phyloP scores from a whole-genome alignment of 1,139 yeast genomes.

The Hemisphaericaspora xylofermentans region DNA sequence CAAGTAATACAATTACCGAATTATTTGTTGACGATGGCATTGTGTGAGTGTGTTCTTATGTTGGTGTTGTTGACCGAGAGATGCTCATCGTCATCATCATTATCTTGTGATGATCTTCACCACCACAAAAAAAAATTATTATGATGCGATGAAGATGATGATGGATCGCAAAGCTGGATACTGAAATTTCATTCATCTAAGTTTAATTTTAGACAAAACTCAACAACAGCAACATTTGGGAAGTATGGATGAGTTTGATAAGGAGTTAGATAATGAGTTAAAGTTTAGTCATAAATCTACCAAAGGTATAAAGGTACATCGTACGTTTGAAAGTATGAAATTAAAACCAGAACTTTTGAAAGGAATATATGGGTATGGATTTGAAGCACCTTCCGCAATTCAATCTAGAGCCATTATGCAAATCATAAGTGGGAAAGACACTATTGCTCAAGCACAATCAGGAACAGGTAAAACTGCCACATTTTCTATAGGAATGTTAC shows the following conservation, averaged over 20 bases:
- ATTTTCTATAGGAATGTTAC: constrained; percentile 86
- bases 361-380: constrained; percentile 90
- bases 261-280: constrained; percentile 55
- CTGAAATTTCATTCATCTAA: too few relatives aligned
- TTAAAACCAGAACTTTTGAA: constrained; percentile 64
- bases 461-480: constrained; percentile 99
- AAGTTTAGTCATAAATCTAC: constrained; percentile 56
- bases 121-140: background rate
- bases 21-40: constrained; percentile 9
- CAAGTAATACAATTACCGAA: constrained; percentile 53
- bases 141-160: too few relatives aligned
- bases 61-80: background rate
- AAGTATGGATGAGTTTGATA: constrained; percentile 45
- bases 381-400: constrained; percentile 92
- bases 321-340: constrained; percentile 77
- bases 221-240: too few relatives aligned
- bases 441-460: constrained; percentile 96
- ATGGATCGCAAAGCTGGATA: too few relatives aligned
- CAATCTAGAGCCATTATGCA: constrained; percentile 94
- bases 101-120: too few relatives aligned
- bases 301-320: constrained; percentile 58
- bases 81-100: constrained; percentile 6
- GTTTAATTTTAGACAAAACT: too few relatives aligned
- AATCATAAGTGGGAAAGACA: constrained; percentile 85
- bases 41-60: background rate